Conservation (phyloP, 1,284 basidiomycete genomes). For the Rhodotorula sp. region DNA sequence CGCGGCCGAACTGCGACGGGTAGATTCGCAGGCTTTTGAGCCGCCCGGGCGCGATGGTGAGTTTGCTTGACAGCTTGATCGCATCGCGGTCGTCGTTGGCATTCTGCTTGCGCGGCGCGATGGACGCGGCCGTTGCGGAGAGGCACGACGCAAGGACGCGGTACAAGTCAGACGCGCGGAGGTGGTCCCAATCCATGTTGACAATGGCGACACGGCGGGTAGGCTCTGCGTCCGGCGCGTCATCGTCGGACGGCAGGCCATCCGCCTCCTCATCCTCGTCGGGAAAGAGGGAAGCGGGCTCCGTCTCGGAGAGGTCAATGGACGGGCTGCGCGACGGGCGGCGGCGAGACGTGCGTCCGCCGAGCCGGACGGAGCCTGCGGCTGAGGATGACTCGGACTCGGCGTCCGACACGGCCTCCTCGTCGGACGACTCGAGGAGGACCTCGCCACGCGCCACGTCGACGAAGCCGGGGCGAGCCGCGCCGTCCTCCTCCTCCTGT, state of each 20-base stretch:
- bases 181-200: slow-evolving; percentile 98
- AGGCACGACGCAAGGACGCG: slow-evolving; percentile 90
- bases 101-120: slow-evolving; percentile 10
- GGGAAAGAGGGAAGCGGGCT: slow-evolving; percentile 18
- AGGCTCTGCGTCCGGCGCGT: slow-evolving; percentile 47
- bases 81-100: slow-evolving; percentile 41
- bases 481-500: slow-evolving; percentile 50
- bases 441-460: slow-evolving; percentile 92
- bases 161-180: slow-evolving; percentile 86
- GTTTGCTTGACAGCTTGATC: slow-evolving; percentile 42
- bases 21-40: slow-evolving; percentile 80
- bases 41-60: slow-evolving; percentile 57
- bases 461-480: slow-evolving; percentile 53
- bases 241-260: slow-evolving; percentile 50
- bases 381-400: slow-evolving; percentile 35
- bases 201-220: slow-evolving; percentile 84
- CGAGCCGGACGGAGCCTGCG: slow-evolving; percentile 38
- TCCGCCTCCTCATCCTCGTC: slow-evolving; percentile 47
- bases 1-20: slow-evolving; percentile 90
- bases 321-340: slow-evolving; percentile 34
- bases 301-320: slow-evolving; percentile 43
- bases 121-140: slow-evolving; percentile 47
- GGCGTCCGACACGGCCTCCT: slow-evolving; percentile 63
- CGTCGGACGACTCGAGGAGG: slow-evolving; percentile 76
- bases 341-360: slow-evolving; percentile 21